Percentiles rank a stretch among this genome's conserved stretches.
Evolutionary conservation across 768 basidiomycete genomes (phyloP).

Genomic region (Leccinum boreale): DNA sequence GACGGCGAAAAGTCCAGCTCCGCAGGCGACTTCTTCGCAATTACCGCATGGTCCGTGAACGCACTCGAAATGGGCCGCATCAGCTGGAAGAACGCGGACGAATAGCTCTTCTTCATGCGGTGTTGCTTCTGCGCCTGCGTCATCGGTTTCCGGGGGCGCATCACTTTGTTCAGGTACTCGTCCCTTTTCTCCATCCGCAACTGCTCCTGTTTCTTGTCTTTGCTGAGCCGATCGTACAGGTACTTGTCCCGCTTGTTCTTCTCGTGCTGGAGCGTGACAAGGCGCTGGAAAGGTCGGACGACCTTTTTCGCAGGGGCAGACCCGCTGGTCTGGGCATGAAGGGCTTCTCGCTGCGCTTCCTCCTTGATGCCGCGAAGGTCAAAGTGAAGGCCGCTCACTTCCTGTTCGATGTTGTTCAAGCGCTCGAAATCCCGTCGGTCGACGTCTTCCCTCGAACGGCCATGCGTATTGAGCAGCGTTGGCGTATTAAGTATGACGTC

Average conservation of each 20-base stretch:
- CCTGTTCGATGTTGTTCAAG: slow-evolving; percentile 71
- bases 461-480: slow-evolving; percentile 40
- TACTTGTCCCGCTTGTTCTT: slow-evolving; percentile 78
- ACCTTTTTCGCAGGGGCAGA: slow-evolving; percentile 50
- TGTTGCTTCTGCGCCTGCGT: slow-evolving; percentile 65
- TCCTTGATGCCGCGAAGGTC: slow-evolving; percentile 74
- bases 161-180: slow-evolving; percentile 70
- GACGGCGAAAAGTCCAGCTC: slow-evolving; percentile 73
- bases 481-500: slow-evolving; percentile 58
- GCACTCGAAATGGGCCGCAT: slow-evolving; percentile 90
- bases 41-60: slow-evolving; percentile 59
- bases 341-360: slow-evolving; percentile 65
- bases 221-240: slow-evolving; percentile 63
- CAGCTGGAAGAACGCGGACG: slow-evolving; percentile 73
- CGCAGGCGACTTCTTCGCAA: slow-evolving; percentile 55
- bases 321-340: slow-evolving; percentile 40
- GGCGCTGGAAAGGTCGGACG: slow-evolving; percentile 62
- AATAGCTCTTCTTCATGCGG: slow-evolving; percentile 87
- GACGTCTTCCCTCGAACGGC: slow-evolving; percentile 49
- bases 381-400: slow-evolving; percentile 57
- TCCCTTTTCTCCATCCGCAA: slow-evolving; percentile 68
- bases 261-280: slow-evolving; percentile 67
- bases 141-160: slow-evolving; percentile 54
- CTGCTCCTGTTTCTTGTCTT: slow-evolving; percentile 77
- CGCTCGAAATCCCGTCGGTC: slow-evolving; percentile 72